Base-by-base conservation (phyloP, 208 protist species). In the Trypanosoma cruzi region DNA sequence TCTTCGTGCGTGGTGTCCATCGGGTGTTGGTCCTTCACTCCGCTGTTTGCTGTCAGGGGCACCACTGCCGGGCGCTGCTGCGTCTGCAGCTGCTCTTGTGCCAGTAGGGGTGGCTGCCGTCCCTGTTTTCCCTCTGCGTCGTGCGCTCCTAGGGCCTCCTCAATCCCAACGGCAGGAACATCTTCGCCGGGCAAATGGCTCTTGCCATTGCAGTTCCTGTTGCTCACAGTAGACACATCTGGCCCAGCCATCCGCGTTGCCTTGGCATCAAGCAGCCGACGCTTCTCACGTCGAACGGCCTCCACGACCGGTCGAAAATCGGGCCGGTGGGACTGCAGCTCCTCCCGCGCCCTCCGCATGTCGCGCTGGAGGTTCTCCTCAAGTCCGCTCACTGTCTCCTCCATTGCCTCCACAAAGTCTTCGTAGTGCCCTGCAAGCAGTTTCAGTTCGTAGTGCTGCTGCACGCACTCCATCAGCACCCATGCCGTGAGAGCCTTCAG, bases 1-100 rank as follows among this genome's bases (percentile, higher is more conserved):
- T 72, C 69, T 46, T 92, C 87, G 1, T 75, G 58, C 3, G 85
- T 89, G 0, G 90, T 95, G 73, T 96, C 90, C 90, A 96, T 96
- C 24, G 90, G 90, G 40, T 92, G 86, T 2, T 26, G 22, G 16
- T n/a, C 14, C 28, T 32, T 20, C 32, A 11, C 48, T 22, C 31
- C 8, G 7, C 20, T 22, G 5, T 68, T 10, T 5, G n/a, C 2
- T 3, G 46, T 68, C 13, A 18, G n/a, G 7, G 26, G 24, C n/a
- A 20, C 36, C 34, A 1, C 16, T 18, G 26, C 31, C 20, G 40
- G 1, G 22, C 8, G 4, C 34, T 55, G 49, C 29, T 48, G 4
- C 7, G 18, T 3, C 6, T 53, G 24, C 22, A 28, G 22, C 24
- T 42, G 34, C 28, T 42, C n/a, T n/a, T n/a, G n/a, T n/a, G n/a